Base-by-base conservation (phyloP, 1,139 yeast genomes). In the Suhomyces anneliseae region DNA sequence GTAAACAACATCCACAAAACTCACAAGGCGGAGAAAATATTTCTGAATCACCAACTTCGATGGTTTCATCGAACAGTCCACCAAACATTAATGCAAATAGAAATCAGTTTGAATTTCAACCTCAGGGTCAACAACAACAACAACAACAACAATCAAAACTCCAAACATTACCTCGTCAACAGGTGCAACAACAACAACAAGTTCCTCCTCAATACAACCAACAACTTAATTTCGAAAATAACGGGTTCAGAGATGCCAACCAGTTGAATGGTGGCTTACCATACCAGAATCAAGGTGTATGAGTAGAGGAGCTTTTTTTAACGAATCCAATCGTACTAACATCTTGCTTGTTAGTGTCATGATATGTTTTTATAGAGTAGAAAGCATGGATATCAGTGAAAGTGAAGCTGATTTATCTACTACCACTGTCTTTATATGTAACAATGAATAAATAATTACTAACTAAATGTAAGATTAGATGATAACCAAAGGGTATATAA, bases 1-100 rank as follows among this genome's bases (percentile, higher is more conserved):
- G 97, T 3, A 87, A 81, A 61, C 63, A 53, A 47, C 48, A 48
- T 12, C 46, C 48, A 15, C 36, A n/a, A 26, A 5, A 11, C 26
- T 8, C 36, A 8, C 39, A 11, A 12, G 27, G 19, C n/a, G 48
- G 43, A 11, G 36, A 31, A 3, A 52, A 38, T 15, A 31, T 33
- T 39, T 12, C 39, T 47, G 49, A 45, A 33, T 42, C 51, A 6
- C 44, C 46, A 9, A 31, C 42, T 11, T 39, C 46, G 7, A 24
- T 41, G 12, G 43, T 45, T 4, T 36, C 44, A 6, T 43, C 47
- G 2, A 38, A 44, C 6, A 46, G 51, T 27, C 38, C 47, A 10
- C 42, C 48, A 7, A 47, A 40, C 27, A 29, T 47, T 35, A 42
- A n/a, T 36, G 38, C 33, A 8, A 27, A 27, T 12, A 31, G 42